Base-by-base conservation (phyloP, 768 basidiomycete species). In the Sporobolomyces pararoseus region DNA sequence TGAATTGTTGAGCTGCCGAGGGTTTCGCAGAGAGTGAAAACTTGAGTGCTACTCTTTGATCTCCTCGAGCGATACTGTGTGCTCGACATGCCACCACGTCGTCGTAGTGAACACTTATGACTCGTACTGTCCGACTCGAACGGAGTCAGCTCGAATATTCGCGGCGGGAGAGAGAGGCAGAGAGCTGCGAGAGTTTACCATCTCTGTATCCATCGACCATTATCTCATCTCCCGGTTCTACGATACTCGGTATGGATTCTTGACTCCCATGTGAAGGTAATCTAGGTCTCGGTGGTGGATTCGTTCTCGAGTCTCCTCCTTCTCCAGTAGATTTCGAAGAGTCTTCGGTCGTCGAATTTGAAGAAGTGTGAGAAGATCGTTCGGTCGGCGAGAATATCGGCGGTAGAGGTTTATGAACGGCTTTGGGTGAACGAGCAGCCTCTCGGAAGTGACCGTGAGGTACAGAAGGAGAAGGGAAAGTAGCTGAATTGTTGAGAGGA, bases 1-100 rank as follows among this genome's bases (percentile, higher is more conserved):
- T 73, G 64, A 73, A 73, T 50, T 68, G 64, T 10, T 65, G 50
- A 21, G 67, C 72, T 10, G 51, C 67, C 10, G 34, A 25, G 17
- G 72, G 54, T 21, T 65, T 68, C 12, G 64, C 67, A 23, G 60
- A 63, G 6, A 73, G 60, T 14, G 53, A 58, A 32, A 73, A 52
- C 64, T 73, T 73, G 59, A 73, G 21, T 13, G 49, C 42, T 7
- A 73, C 67, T 10, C 34, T 46, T 35, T 49, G 55, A 31, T 73
- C 72, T 17, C 67, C 64, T 7, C 72, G 47, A 0, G 50, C 37
- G 7, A 57, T 63, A 14, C 54, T 58, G 60, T 68, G 57, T 3
- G 67, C 72, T 16, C 72, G 59, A 34, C 67, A 68, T 10, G 64
- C 72, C 32, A 73, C 72, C 14, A 67, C 44, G 35, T 73, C 72